Evolutionary conservation across 306 rosid genomes (phyloP).

Genomic region (Castanea mollissima): DNA sequence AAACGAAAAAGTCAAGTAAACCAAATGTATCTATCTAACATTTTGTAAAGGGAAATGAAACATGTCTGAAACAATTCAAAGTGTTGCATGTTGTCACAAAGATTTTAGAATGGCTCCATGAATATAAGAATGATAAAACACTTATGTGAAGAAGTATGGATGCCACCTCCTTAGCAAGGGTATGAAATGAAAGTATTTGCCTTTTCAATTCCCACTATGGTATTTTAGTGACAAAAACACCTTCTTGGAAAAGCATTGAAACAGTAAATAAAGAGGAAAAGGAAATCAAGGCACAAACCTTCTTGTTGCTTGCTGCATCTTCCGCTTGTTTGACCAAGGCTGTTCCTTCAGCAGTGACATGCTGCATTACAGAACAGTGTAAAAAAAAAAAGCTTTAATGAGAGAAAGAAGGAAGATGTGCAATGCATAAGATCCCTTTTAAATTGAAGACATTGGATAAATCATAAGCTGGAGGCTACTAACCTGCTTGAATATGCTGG

Average conservation of each 20-base stretch:
- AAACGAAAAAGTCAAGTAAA: background rate
- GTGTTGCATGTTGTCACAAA: background rate
- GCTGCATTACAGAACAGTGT: conserved; percentile 49
- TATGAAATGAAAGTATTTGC: background rate
- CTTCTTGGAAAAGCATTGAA: conserved; percentile 6
- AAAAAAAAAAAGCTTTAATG: conserved; percentile 1
- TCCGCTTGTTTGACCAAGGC: conserved; percentile 94
- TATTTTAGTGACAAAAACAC: background rate
- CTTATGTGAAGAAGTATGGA: background rate
- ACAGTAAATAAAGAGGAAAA: conserved; percentile 11
- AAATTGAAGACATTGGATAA: background rate
- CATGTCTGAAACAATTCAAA: background rate
- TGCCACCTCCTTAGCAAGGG: background rate
- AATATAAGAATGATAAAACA: background rate
- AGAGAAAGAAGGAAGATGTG: conserved; percentile 6
- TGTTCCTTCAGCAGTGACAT: conserved; percentile 94
- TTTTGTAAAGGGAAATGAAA: background rate
- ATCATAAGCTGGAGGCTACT: conserved; percentile 19
- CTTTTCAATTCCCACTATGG: conserved; percentile 8
- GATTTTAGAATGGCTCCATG: background rate
- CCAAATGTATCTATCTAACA: background rate
- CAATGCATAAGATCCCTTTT: background rate
- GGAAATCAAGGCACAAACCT: conserved; percentile 44
- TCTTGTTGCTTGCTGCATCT: conserved; percentile 93
- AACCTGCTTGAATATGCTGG: conserved; percentile 88